A percentile compares a stretch with the other conserved stretches of the same genome.
Evolutionary conservation across 192 early-diverging fungal species (phyloP).

Genomic region (Lobosporangium transversale): DNA sequence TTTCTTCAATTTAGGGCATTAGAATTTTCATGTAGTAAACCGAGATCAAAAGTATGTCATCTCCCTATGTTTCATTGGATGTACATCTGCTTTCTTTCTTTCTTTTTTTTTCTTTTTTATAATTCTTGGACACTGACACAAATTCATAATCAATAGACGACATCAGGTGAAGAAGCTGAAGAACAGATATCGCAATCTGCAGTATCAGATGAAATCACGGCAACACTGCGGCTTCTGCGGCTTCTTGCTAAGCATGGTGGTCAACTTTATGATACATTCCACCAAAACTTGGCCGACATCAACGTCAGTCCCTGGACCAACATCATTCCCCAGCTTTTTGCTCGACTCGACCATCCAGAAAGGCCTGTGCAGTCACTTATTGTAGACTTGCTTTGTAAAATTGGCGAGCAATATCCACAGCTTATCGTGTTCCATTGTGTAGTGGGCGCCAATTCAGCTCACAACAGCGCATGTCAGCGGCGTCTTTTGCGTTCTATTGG

Average conservation of each 20-base stretch:
- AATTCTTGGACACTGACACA: not conserved
- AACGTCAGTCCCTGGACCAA: slow-evolving; percentile 66
- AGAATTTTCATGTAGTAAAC: slow-evolving; percentile 32
- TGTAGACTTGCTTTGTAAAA: slow-evolving; percentile 65
- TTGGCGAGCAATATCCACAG: slow-evolving; percentile 69
- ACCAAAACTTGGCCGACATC: slow-evolving; percentile 50
- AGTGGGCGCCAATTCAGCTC: slow-evolving; percentile 61
- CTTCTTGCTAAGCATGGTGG: slow-evolving; percentile 71
- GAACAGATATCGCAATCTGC: slow-evolving; percentile 29
- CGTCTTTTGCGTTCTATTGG: slow-evolving; percentile 53
- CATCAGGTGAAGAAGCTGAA: slow-evolving; percentile 23
- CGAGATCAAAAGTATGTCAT: slow-evolving; percentile 18
- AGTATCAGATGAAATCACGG: slow-evolving; percentile 59
- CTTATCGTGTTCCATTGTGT: slow-evolving; percentile 73
- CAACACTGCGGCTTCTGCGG: slow-evolving; percentile 70
- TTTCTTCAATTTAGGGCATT: slow-evolving; percentile 42
- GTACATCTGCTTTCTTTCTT: not conserved
- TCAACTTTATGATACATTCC: slow-evolving; percentile 57
- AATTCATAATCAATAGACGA: slow-evolving; percentile 10
- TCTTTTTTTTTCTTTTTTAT: not conserved
- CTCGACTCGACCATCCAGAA: slow-evolving; percentile 73
- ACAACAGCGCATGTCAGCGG: slow-evolving; percentile 52
- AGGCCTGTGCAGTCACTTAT: slow-evolving; percentile 62
- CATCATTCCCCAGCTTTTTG: slow-evolving; percentile 81
- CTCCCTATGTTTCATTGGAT: not conserved